Evolutionary conservation across 23 red algal genomes (phyloP).

Genomic region (Gracilariopsis chorda): DNA sequence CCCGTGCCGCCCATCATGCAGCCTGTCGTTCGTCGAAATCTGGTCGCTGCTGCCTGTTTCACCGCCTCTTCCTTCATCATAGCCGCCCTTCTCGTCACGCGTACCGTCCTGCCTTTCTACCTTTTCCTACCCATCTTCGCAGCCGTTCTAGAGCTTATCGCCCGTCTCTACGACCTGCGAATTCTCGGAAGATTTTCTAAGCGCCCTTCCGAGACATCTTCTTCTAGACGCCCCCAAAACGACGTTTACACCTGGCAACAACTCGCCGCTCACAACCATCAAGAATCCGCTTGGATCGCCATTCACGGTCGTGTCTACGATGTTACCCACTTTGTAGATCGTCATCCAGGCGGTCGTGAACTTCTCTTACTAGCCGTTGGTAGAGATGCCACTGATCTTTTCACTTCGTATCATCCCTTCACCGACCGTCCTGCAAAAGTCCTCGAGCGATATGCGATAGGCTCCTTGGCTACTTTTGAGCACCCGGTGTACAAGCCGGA

Average conservation of each 20-base stretch:
- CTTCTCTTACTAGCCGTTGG: constrained; percentile 66
- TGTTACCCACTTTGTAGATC: constrained; percentile 81
- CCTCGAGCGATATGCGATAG: constrained; percentile 56
- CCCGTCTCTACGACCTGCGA: constrained; percentile 25
- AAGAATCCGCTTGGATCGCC: constrained; percentile 84
- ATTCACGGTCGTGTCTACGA: constrained; percentile 81
- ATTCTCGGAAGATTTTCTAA: not conserved
- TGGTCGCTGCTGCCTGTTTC: not conserved
- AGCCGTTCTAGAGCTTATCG: not conserved
- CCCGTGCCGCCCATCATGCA: not conserved
- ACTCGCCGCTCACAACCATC: constrained; percentile 73
- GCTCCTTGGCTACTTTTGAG: constrained; percentile 56
- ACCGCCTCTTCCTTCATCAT: not conserved
- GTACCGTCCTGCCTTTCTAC: not conserved
- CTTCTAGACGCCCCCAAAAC: constrained; percentile 6
- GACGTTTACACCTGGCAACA: constrained; percentile 72
- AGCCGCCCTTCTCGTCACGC: constrained; percentile 9
- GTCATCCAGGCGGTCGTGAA: constrained; percentile 86
- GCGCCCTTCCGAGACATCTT: not conserved
- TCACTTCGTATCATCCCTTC: constrained; percentile 82
- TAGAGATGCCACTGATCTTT: constrained; percentile 78
- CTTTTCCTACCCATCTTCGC: constrained; percentile 16
- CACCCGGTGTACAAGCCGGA: constrained; percentile 77
- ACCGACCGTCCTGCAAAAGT: constrained; percentile 10
- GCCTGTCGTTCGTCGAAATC: not conserved